Evolutionary conservation across 805 yeast genomes (phyloP), one percentile per base, ranked within the genome.

Genomic region (Saturnispora quitensis): DNA sequence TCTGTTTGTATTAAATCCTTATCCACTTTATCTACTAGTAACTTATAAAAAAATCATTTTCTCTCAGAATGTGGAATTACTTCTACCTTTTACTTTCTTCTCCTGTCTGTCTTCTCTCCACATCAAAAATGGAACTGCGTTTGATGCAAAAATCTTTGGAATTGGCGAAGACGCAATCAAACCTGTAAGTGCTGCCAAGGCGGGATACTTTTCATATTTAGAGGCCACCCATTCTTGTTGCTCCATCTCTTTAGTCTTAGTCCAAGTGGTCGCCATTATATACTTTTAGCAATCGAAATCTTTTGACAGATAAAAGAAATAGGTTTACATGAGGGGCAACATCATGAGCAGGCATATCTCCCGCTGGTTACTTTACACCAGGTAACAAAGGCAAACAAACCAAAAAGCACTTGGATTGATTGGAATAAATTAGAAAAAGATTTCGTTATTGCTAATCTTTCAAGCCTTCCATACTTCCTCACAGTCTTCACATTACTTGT

Each of bases 121-220:
- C 63, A 77, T 75, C 59, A 80, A 58, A 45, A 81, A 63, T 10
- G 86, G 86, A 42, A 81, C 75, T 33, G 81, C 81, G 63, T 80
- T 80, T 12, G 84, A 77, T 4, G 80, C 75, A 63, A 81, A 78
- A 45, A 79, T 68, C 62, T 79, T 78, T 52, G 74, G 73, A 31
- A 76, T 73, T 18, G 85, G 84, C 60, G 77, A 75, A 13, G 84
- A 78, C 15, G 82, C 80, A 43, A 77, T 61, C 55, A 80, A 65
- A 3, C 84, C 84, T 49, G 78, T 77, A 47, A 79, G 56, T 7
- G 84, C 83, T 13, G 82, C 77, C 47, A 80, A 63, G 3, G 82
- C 84, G 6, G 84, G 82, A 53, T 67, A 69, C 35, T 74, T 68
- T 51, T 80, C 71, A 54, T 77, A 62, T 55, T 68, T 74, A 44